These are phyloP conservation scores for Tagetes patula DNA, from an alignment of 129 eudicot genomes.

Conservation along the genomic window DNA sequence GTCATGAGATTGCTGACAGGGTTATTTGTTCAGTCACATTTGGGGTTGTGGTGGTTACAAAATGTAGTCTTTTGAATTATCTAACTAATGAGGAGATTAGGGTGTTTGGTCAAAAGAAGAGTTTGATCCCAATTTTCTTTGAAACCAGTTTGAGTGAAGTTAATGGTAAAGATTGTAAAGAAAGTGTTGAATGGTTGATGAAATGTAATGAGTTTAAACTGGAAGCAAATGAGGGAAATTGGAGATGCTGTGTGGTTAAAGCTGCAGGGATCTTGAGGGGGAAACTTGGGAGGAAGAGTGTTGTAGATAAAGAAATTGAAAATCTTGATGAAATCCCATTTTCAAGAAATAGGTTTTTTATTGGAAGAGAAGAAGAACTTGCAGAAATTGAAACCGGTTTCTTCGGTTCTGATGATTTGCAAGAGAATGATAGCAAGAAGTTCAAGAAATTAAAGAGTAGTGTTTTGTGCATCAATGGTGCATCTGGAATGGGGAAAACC, in stretches of 20 bases:
- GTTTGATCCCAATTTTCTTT: slow-evolving; percentile 76
- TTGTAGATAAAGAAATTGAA: slow-evolving; percentile 57
- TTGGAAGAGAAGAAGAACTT: slow-evolving; percentile 77
- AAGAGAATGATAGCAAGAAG: slow-evolving; percentile 49
- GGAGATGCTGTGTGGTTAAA: slow-evolving; percentile 72
- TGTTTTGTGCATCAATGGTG: slow-evolving; percentile 69
- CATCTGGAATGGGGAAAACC: slow-evolving; percentile 76
- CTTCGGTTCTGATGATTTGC: slow-evolving; percentile 54
- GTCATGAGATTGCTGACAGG: slow-evolving; percentile 85
- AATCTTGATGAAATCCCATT: slow-evolving; percentile 63
- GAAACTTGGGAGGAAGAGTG: slow-evolving; percentile 83
- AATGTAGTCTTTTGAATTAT: slow-evolving; percentile 49
- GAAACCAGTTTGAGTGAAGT: slow-evolving; percentile 50
- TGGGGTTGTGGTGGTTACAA: slow-evolving; percentile 68
- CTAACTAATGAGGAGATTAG: slow-evolving; percentile 71
- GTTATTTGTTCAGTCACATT: slow-evolving; percentile 75
- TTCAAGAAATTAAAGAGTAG: slow-evolving; percentile 64
- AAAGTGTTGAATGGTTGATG: slow-evolving; percentile 62
- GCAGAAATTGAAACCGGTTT: slow-evolving; percentile 60
- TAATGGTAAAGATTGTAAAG: slow-evolving; percentile 66
- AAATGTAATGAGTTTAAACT: slow-evolving; percentile 58
- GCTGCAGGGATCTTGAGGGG: slow-evolving; percentile 59
- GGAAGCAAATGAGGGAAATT: slow-evolving; percentile 64
- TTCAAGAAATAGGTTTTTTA: slow-evolving; percentile 52
- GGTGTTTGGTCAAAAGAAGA: slow-evolving; percentile 85